These are phyloP conservation scores for Dendrobium chrysotoxum DNA, from an alignment of 106 monocot genomes.

Conservation along the genomic window DNA sequence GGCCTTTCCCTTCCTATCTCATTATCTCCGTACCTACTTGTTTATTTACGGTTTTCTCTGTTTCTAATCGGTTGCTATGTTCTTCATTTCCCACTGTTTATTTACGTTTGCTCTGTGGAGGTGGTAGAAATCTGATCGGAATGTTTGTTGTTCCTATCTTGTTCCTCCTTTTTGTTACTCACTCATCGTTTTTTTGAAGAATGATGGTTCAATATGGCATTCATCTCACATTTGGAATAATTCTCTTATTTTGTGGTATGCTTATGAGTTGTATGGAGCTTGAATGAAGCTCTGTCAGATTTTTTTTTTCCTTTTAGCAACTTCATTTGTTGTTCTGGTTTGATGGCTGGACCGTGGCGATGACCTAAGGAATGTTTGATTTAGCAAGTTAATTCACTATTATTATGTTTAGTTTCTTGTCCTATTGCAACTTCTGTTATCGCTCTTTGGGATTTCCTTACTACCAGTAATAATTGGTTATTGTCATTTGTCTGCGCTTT, in stretches of 20 bases:
- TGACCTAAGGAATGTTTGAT: neutral
- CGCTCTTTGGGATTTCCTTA: neutral
- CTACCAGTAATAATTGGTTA: neutral
- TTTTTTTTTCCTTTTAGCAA: slow-evolving; percentile 1
- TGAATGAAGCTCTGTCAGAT: neutral
- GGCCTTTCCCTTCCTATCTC: neutral
- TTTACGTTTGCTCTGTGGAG: neutral
- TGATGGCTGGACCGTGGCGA: slow-evolving; percentile 1
- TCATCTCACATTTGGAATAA: neutral
- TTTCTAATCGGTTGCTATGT: neutral
- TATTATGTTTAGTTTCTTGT: neutral
- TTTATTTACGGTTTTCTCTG: neutral
- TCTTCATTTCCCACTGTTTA: neutral
- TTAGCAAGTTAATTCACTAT: neutral
- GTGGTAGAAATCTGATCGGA: neutral
- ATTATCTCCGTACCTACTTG: neutral
- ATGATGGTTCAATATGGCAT: slow-evolving; percentile 3
- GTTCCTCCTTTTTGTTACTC: neutral
- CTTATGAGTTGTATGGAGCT: neutral
- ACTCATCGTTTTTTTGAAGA: neutral
- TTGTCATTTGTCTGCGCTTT: too few relatives aligned
- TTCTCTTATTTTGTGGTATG: neutral
- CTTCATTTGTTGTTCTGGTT: slow-evolving; percentile 1
- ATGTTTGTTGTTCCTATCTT: neutral
- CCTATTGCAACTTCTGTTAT: neutral